Base-by-base conservation (phyloP, 108 stramenopile genomes). In the Nannochloropsis granulata region DNA sequence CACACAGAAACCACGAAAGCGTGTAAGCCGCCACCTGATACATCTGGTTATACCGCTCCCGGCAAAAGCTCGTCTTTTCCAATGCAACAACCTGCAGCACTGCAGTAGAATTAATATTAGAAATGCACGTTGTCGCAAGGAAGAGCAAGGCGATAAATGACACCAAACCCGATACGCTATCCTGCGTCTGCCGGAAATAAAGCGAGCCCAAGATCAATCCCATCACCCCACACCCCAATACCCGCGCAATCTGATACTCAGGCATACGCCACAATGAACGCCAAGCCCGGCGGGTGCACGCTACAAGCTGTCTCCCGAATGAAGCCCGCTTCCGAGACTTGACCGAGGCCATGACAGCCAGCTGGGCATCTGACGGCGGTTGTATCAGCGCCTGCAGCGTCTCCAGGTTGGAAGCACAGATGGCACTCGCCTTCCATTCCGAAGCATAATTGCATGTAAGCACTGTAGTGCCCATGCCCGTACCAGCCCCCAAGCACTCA, bases 401-500 rank as follows among this genome's bases (percentile, higher is more conserved):
- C 13, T 25, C 79, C 23, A 80, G 13, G 23, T 24, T 25, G 24
- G 79, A 80, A 80, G 79, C 23, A 24, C 79, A 25, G 13, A 25
- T 24, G 24, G 25, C 23, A 12, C 24, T 80, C 79, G 23, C n/a
- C 56, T 71, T n/a, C 56, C 56, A 71, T 71, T 71, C 56, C 2
- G 56, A 16, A 16, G n/a, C 56, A n/a, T 71, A 71, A n/a, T 71
- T 11, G 56, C 56, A 71, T n/a, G 56, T 79, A 21, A 13, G 78
- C 83, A 84, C 44, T 23, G 78, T 16, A 13, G 78, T 78, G 24
- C 43, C n/a, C 21, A 23, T 82, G 16, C 43, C 81, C n/a, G 86
- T 86, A 9, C 86, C 86, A 12, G 86, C 86, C 23, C 86, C 86
- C 23, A 86, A 78, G 46, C 81, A 81, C 8, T 86, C 86, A 45